Conservation (phyloP, 1,284 basidiomycete genomes). For the Lignosus rhinocerotis region DNA sequence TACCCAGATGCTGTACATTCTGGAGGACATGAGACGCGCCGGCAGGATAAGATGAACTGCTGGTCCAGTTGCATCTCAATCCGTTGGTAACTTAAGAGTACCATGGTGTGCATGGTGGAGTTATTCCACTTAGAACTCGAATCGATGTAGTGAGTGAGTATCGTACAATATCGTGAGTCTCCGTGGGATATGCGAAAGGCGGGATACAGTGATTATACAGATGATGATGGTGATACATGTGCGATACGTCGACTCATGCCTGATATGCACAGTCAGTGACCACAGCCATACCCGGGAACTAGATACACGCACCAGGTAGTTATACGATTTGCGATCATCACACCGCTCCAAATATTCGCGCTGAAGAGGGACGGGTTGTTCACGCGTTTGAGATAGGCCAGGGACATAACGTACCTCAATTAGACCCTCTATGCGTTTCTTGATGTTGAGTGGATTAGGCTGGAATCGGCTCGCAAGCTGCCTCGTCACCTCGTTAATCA, state of each 20-base stretch:
- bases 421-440: conserved; percentile 91
- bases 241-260: conserved; percentile 14
- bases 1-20: too few species aligned
- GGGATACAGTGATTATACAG: conserved; percentile 17
- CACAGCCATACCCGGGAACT: background rate
- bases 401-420: conserved; percentile 76
- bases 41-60: too few species aligned
- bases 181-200: background rate
- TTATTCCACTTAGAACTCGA: background rate
- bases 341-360: conserved; percentile 81
- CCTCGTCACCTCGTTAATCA: conserved; percentile 88
- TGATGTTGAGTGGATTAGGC: conserved; percentile 85
- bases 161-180: background rate
- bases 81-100: too few species aligned
- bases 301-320: conserved; percentile 56
- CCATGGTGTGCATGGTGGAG: too few species aligned
- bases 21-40: too few species aligned
- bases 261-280: background rate
- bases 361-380: conserved; percentile 37
- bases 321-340: conserved; percentile 81
- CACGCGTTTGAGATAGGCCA: background rate
- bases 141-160: background rate
- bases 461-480: conserved; percentile 86
- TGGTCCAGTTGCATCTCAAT: too few species aligned
- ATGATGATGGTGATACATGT: conserved; percentile 8